These are phyloP conservation scores for Aaosphaeria pasadenensis DNA, from an alignment of 2,329 filamentous ascomycete genomes.

Conservation along the genomic window DNA sequence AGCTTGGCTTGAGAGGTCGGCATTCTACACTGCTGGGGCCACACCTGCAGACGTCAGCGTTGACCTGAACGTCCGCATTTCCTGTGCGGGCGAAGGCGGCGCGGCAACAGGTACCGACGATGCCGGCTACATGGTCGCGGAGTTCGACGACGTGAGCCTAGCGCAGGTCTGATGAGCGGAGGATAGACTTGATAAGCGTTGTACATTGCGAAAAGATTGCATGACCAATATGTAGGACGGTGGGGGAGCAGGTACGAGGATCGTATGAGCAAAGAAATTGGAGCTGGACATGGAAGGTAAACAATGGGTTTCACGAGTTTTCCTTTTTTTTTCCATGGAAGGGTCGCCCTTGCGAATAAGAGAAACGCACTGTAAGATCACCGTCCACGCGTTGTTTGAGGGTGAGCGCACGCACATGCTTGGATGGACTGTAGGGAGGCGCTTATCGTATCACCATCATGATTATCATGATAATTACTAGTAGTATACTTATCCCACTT, in stretches of 20 bases:
- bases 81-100: conserved; percentile 17
- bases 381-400: too few species aligned
- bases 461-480: too few species aligned
- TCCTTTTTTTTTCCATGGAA: too few species aligned
- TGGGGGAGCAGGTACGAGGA: not conserved
- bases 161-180: too few species aligned
- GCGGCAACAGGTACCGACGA: conserved; percentile 10
- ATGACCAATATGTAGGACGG: not conserved
- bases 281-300: not conserved
- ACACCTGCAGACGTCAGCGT: conserved; percentile 15
- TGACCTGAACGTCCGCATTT: conserved; percentile 16
- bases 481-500: too few species aligned
- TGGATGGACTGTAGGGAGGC: too few species aligned
- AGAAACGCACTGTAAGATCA: too few species aligned
- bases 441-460: too few species aligned
- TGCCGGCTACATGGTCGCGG: conserved; percentile 13
- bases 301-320: too few species aligned
- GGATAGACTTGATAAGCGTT: too few species aligned
- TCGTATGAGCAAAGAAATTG: not conserved
- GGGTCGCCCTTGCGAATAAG: too few species aligned
- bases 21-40: conserved; percentile 16
- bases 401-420: too few species aligned
- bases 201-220: not conserved
- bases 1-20: conserved; percentile 7
- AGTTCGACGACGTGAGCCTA: not conserved